Conservation (phyloP, 768 basidiomycete genomes). For the Tubosaeta brunneosetosa region DNA sequence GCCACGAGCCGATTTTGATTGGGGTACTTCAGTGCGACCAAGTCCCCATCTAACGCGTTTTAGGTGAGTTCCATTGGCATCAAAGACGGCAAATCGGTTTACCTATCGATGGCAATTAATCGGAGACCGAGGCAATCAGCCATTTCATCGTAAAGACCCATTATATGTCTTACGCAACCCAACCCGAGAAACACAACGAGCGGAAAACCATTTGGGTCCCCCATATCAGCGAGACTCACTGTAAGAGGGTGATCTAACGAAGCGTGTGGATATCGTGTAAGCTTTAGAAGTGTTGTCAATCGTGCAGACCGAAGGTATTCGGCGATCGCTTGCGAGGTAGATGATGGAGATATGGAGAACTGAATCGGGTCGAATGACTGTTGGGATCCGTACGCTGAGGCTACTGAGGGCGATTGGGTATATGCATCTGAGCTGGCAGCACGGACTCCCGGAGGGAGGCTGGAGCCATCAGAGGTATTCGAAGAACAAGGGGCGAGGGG, state of each 20-base stretch:
- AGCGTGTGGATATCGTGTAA: constrained; percentile 77
- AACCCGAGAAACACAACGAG: constrained; percentile 90
- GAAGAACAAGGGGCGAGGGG: constrained; percentile 35
- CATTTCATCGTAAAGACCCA: constrained; percentile 96
- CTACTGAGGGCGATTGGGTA: constrained; percentile 44
- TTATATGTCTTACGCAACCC: constrained; percentile 90
- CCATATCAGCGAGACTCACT: constrained; percentile 92
- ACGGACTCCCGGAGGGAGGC: constrained; percentile 30
- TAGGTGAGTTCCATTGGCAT: constrained; percentile 11
- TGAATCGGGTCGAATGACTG: constrained; percentile 26
- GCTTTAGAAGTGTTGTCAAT: constrained; percentile 74
- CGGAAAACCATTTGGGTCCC: constrained; percentile 78
- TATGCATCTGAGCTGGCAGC: constrained; percentile 46
- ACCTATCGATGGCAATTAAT: constrained; percentile 93
- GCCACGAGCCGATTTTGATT: constrained; percentile 64
- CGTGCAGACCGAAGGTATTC: constrained; percentile 83
- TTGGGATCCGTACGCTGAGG: constrained; percentile 20
- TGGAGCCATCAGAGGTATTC: constrained; percentile 52
- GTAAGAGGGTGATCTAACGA: constrained; percentile 68
- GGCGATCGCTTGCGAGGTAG: constrained; percentile 69
- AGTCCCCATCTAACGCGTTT: constrained; percentile 72
- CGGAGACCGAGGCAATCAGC: constrained; percentile 81
- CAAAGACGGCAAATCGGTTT: constrained; percentile 17
- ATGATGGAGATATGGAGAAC: constrained; percentile 44
- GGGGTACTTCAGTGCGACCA: constrained; percentile 72